A percentile compares a stretch with the other conserved stretches of the same genome.
These are phyloP conservation scores for Alternaria sp. DNA, from an alignment of 2,329 filamentous ascomycete species.

Conservation along the genomic window DNA sequence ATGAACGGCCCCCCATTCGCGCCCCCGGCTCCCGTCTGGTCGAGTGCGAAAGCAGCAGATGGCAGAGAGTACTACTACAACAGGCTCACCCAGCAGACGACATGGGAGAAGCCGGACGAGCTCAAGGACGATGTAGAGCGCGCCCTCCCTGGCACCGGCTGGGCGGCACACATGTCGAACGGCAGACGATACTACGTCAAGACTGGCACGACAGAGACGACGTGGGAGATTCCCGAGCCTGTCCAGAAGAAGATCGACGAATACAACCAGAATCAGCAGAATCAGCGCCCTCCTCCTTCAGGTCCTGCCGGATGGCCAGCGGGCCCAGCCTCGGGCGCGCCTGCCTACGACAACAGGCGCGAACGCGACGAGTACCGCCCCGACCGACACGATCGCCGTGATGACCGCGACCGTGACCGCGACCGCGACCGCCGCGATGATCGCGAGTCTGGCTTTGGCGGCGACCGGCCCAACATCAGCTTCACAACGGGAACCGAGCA, in stretches of 20 bases:
- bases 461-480: constrained; percentile 43
- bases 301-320: constrained; percentile 66
- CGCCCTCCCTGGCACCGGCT: constrained; percentile 82
- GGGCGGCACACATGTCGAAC: constrained; percentile 85
- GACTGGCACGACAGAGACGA: constrained; percentile 87
- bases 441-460: constrained; percentile 58
- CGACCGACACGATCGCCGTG: constrained; percentile 37
- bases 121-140: constrained; percentile 87
- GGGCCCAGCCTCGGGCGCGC: constrained; percentile 57
- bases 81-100: constrained; percentile 80
- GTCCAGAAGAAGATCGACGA: constrained; percentile 76
- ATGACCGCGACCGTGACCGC: constrained; percentile 42
- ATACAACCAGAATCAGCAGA: constrained; percentile 64
- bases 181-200: constrained; percentile 96
- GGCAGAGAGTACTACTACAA: constrained; percentile 95
- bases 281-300: constrained; percentile 53
- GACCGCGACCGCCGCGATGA: constrained; percentile 57
- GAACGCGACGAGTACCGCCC: constrained; percentile 43
- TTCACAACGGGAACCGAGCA: constrained; percentile 63
- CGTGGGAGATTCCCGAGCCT: constrained; percentile 90
- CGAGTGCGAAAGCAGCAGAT: constrained; percentile 81
- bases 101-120: constrained; percentile 94
- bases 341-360: constrained; percentile 51
- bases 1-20: constrained; percentile 66
- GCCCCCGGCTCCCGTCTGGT: constrained; percentile 67